Conservation (phyloP, 1,139 yeast species). For the Magnusiomyces suaveolens region DNA sequence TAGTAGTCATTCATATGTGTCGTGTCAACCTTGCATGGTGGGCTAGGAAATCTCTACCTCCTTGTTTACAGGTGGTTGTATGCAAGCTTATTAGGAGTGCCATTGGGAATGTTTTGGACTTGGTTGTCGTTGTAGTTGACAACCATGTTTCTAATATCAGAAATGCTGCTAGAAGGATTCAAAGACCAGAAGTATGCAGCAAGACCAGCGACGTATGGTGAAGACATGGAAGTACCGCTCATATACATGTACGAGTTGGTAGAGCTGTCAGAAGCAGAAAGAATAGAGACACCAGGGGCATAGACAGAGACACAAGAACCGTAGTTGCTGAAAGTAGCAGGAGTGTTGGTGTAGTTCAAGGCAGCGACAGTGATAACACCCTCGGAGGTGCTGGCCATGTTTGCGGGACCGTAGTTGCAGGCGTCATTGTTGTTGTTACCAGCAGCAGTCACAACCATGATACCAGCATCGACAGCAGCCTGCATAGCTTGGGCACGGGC, state of each 20-base stretch:
- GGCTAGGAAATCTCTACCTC: background rate
- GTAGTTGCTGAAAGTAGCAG: constrained; percentile 42
- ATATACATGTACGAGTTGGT: constrained; percentile 71
- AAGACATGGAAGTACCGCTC: constrained; percentile 90
- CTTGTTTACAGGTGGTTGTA: constrained; percentile 19
- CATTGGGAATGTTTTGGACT: constrained; percentile 16
- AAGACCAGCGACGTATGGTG: constrained; percentile 78
- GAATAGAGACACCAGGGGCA: constrained; percentile 74
- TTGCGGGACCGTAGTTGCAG: constrained; percentile 74
- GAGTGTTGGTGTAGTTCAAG: constrained; percentile 62
- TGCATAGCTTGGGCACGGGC: constrained; percentile 74
- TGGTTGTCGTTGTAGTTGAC: constrained; percentile 20
- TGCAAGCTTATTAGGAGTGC: constrained; percentile 24
- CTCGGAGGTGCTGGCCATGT: constrained; percentile 46
- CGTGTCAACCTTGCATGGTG: background rate
- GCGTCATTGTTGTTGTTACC: constrained; percentile 84
- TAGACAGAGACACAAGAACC: constrained; percentile 80
- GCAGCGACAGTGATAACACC: constrained; percentile 59
- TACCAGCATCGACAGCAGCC: constrained; percentile 73
- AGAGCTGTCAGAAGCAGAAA: constrained; percentile 47
- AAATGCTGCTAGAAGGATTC: constrained; percentile 5
- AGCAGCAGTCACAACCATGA: constrained; percentile 81
- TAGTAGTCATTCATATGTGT: background rate
- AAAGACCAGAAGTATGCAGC: constrained; percentile 17
- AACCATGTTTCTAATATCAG: constrained; percentile 15